Percentiles rank a stretch among this genome's conserved stretches.
Evolutionary conservation across 139 green algal species (phyloP).

Genomic region (Coelastrella sp.): DNA sequence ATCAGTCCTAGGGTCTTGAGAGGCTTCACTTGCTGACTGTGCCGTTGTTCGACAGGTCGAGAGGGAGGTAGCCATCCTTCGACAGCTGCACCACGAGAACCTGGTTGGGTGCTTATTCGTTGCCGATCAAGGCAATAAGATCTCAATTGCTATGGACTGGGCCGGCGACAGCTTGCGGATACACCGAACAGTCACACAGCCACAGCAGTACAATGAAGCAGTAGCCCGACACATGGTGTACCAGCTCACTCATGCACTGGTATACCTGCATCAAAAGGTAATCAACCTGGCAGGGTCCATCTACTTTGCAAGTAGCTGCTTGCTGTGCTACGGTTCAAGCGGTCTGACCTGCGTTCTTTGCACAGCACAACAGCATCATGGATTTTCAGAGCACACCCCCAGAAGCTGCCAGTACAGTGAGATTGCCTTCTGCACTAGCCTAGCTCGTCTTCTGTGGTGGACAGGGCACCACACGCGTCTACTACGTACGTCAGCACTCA

Average conservation of each 20-base stretch:
- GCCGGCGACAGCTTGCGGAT: constrained; percentile 37
- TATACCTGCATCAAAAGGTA: constrained; percentile 44
- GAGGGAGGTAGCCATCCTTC: constrained; percentile 42
- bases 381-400: too few relatives aligned
- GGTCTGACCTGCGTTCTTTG: too few relatives aligned
- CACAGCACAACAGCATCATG: too few relatives aligned
- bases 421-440: too few relatives aligned
- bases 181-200: constrained; percentile 14
- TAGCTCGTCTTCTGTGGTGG: too few relatives aligned
- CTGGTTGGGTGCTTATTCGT: constrained; percentile 37
- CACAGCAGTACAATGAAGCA: constrained; percentile 37
- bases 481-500: too few relatives aligned
- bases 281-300: constrained; percentile 50
- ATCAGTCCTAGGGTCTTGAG: not conserved
- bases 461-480: too few relatives aligned
- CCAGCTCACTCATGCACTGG: constrained; percentile 48
- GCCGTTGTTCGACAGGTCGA: constrained; percentile 29
- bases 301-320: constrained; percentile 46
- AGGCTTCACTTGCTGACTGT: not conserved
- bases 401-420: too few relatives aligned
- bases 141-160: constrained; percentile 49
- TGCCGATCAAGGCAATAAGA: constrained; percentile 41
- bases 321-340: too few relatives aligned
- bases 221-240: constrained; percentile 45
- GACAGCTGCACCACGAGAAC: constrained; percentile 44